A percentile compares a stretch with the other conserved stretches of the same genome.
These are phyloP conservation scores for Penicillium sp. DNA, from an alignment of 2,329 filamentous ascomycete species.

Conservation along the genomic window DNA sequence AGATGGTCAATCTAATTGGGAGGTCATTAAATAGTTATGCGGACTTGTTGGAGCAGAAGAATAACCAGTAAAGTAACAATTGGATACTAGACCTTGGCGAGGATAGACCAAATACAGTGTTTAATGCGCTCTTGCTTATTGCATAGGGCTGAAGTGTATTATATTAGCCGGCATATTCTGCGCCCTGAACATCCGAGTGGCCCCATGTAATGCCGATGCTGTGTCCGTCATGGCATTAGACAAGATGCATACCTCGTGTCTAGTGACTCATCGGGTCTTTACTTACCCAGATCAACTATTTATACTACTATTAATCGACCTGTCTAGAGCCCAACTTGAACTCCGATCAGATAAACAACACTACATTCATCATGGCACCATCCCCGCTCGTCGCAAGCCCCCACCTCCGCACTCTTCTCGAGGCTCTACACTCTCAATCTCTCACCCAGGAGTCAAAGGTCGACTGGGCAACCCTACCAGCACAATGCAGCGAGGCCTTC, in stretches of 20 bases:
- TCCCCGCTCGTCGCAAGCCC: constrained; percentile 14
- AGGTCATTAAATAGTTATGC: constrained; percentile 39
- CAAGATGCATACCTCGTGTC: neutral
- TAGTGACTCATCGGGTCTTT: neutral
- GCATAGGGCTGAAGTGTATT: neutral
- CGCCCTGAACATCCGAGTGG: neutral
- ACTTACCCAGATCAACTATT: neutral
- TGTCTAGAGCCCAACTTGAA: no score
- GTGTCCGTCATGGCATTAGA: neutral
- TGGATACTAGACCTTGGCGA: no score
- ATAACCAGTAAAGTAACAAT: neutral
- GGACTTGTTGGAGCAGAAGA: constrained; percentile 30
- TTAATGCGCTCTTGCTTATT: neutral
- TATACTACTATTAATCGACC: neutral
- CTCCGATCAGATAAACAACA: neutral
- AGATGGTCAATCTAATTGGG: constrained; percentile 41
- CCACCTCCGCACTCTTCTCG: constrained; percentile 30
- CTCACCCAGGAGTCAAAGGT: constrained; percentile 35
- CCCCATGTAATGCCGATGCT: neutral
- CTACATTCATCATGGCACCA: constrained; percentile 16
- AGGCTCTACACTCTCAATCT: constrained; percentile 37
- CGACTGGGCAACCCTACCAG: constrained; percentile 24
- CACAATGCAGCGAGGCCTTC: constrained; percentile 23
- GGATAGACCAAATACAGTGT: no score
- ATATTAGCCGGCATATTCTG: neutral